Evolutionary conservation across 768 basidiomycete species (phyloP).

Genomic region (Phaeotremella fagi): DNA sequence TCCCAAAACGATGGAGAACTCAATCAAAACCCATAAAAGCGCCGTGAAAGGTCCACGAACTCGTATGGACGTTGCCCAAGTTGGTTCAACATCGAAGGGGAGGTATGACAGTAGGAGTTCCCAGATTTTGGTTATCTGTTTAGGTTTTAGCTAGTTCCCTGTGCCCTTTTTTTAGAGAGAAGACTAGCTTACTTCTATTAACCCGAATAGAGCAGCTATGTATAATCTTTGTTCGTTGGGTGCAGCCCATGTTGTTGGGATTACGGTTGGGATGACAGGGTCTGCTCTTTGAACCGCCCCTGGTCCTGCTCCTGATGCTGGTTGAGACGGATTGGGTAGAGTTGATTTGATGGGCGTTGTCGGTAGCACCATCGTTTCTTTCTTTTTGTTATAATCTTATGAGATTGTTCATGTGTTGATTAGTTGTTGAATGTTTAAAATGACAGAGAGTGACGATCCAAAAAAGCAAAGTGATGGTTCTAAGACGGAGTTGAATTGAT

Average conservation of each 20-base stretch:
- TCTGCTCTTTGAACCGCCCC: constrained; percentile 2
- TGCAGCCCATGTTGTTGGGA: constrained; percentile 70
- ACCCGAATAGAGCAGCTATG: constrained; percentile 65
- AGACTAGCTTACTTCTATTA: constrained; percentile 61
- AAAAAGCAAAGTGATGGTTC: too few species aligned
- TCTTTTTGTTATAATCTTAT: too few species aligned
- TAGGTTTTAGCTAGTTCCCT: background rate
- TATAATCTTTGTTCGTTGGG: constrained; percentile 76
- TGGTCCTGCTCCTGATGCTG: too few species aligned
- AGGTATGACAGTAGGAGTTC: constrained; percentile 62
- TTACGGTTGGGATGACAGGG: constrained; percentile 54
- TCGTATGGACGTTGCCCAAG: constrained; percentile 54
- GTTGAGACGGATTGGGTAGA: background rate
- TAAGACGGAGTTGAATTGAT: background rate
- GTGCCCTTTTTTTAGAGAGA: background rate
- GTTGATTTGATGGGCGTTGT: background rate
- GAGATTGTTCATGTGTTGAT: too few species aligned
- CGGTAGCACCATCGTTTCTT: background rate
- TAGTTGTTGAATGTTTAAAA: too few species aligned
- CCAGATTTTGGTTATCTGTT: constrained; percentile 69
- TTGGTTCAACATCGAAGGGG: constrained; percentile 46
- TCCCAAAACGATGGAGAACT: constrained; percentile 35
- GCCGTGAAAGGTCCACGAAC: constrained; percentile 22
- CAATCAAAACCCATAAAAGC: constrained; percentile 37
- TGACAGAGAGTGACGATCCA: too few species aligned